phyloP scores from a whole-genome alignment of 768 basidiomycete genomes.

The Leccinum arenicola region DNA sequence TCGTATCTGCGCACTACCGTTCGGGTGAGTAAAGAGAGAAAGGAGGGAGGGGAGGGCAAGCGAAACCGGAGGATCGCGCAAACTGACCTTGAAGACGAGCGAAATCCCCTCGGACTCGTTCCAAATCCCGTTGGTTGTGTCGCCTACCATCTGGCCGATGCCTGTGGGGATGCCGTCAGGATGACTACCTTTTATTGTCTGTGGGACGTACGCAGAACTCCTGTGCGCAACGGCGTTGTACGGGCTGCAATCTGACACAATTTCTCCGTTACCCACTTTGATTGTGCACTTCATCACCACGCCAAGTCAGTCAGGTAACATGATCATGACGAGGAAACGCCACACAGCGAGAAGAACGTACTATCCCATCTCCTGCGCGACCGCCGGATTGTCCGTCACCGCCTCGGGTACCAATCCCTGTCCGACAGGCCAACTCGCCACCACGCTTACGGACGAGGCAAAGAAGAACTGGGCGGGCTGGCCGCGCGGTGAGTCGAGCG shows the following conservation, averaged over 20 bases:
- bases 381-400: constrained; percentile 22
- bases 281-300: constrained; percentile 20
- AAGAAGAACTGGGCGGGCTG: constrained; percentile 46
- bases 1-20: constrained; percentile 38
- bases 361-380: constrained; percentile 35
- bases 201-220: constrained; percentile 19
- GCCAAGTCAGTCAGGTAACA: neutral
- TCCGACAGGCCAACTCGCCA: constrained; percentile 17
- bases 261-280: constrained; percentile 57
- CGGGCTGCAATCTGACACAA: constrained; percentile 42
- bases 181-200: neutral
- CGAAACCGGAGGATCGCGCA: neutral
- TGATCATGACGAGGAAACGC: neutral
- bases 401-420: constrained; percentile 18
- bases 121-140: constrained; percentile 48
- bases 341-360: constrained; percentile 11
- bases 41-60: neutral
- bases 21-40: neutral
- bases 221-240: constrained; percentile 20
- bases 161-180: constrained; percentile 26
- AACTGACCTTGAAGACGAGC: constrained; percentile 30
- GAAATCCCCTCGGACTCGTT: constrained; percentile 46
- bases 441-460: constrained; percentile 45
- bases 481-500: constrained; percentile 35
- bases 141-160: constrained; percentile 58